Evolutionary conservation across 2,329 filamentous ascomycete genomes (phyloP).

Genomic region (Colletotrichum agaves): DNA sequence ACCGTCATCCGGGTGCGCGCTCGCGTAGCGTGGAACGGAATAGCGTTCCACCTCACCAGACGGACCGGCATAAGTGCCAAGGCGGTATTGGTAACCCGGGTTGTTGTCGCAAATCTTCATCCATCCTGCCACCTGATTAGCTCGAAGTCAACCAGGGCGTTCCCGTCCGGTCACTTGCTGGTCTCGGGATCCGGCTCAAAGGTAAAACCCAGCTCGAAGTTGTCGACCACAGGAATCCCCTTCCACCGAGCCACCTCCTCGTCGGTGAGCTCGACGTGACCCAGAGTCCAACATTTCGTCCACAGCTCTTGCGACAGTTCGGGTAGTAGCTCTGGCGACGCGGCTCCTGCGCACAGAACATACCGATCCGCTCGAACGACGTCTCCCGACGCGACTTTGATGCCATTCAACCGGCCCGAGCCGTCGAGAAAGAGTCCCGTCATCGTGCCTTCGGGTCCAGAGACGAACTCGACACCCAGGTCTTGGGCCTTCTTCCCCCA

Average conservation of each 20-base stretch:
- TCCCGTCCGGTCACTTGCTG: background rate
- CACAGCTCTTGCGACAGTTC: conserved; percentile 25
- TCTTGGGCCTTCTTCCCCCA: conserved; percentile 5
- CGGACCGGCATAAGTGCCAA: conserved; percentile 25
- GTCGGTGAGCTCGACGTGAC: conserved; percentile 14
- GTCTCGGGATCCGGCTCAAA: conserved; percentile 38
- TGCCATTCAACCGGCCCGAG: conserved; percentile 15
- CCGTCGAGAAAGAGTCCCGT: background rate
- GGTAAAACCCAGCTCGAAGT: conserved; percentile 39
- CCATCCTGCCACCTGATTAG: conserved; percentile 10
- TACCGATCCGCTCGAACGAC: conserved; percentile 17
- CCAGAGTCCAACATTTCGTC: conserved; percentile 34
- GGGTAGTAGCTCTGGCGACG: conserved; percentile 19
- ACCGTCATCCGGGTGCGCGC: conserved; percentile 30
- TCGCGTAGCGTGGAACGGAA: conserved; percentile 36
- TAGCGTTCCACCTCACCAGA: conserved; percentile 29
- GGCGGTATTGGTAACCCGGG: conserved; percentile 35
- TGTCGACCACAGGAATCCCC: conserved; percentile 29
- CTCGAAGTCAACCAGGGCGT: rapidly evolving
- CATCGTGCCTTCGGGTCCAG: conserved; percentile 25
- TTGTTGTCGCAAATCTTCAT: conserved; percentile 39
- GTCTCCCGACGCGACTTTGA: conserved; percentile 19
- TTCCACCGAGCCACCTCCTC: conserved; percentile 25
- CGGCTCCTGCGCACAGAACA: conserved; percentile 26
- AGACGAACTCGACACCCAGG: conserved; percentile 17